Percentiles rank a stretch among this genome's conserved stretches.
phyloP scores from a whole-genome alignment of 1,284 basidiomycete species.

The Leccinum subrobustum region DNA sequence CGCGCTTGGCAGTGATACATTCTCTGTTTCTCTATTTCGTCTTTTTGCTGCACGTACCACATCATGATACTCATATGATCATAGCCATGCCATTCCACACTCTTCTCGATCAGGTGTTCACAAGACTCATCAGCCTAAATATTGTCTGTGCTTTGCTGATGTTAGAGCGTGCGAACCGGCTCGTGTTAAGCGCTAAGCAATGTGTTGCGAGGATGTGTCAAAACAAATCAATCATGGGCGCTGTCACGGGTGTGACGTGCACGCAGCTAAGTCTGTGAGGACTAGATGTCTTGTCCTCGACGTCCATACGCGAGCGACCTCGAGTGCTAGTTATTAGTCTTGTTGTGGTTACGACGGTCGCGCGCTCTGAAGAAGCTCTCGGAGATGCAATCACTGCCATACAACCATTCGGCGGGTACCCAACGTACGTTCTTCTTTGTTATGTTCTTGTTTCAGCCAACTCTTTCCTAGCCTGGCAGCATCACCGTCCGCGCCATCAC shows the following conservation, averaged over 20 bases:
- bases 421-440: not conserved
- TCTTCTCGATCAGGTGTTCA: slow-evolving; percentile 16
- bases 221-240: slow-evolving; percentile 23
- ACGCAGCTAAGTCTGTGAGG: not conserved
- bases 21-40: slow-evolving; percentile 35
- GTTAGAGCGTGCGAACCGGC: slow-evolving; percentile 30
- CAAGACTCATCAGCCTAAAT: slow-evolving; percentile 38
- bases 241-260: slow-evolving; percentile 2
- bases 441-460: not conserved
- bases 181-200: not conserved
- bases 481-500: slow-evolving; percentile 16
- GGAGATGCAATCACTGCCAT: not conserved
- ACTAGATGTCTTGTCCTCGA: not conserved
- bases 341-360: not conserved
- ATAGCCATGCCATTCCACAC: slow-evolving; percentile 28
- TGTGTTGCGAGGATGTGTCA: not conserved
- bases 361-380: not conserved
- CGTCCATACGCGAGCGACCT: not conserved
- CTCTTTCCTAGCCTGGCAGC: slow-evolving; percentile 21
- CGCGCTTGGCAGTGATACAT: slow-evolving; percentile 14
- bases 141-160: slow-evolving; percentile 26
- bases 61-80: slow-evolving; percentile 25
- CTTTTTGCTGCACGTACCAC: slow-evolving; percentile 32
- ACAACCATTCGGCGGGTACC: slow-evolving; percentile 32
- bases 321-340: not conserved